Evolutionary conservation across 2,329 filamentous ascomycete genomes (phyloP).

Genomic region (Pseudocercospora eumusae): DNA sequence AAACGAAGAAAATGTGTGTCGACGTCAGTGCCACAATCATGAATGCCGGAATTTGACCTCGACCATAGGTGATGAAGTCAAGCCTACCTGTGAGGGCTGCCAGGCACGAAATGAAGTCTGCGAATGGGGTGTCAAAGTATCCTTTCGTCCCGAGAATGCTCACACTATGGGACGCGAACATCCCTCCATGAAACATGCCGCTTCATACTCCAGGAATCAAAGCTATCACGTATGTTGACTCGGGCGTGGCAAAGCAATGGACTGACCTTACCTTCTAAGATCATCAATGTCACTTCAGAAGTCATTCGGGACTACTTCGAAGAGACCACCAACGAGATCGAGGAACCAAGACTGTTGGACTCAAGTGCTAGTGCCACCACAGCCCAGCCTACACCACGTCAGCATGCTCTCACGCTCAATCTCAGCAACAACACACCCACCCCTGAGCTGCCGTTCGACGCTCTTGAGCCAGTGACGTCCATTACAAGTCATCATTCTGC

Average conservation of each 20-base stretch:
- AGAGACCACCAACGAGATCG: slow-evolving; percentile 24
- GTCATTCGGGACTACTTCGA: slow-evolving; percentile 37
- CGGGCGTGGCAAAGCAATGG: neutral
- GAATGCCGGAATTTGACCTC: neutral
- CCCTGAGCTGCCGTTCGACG: slow-evolving; percentile 12
- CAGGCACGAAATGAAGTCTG: slow-evolving; percentile 35
- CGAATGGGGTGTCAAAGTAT: slow-evolving; percentile 37
- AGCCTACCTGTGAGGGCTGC: slow-evolving; percentile 39
- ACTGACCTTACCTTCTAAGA: slow-evolving; percentile 20
- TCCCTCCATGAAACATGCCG: slow-evolving; percentile 36
- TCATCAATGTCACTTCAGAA: slow-evolving; percentile 38
- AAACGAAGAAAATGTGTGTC: slow-evolving; percentile 38
- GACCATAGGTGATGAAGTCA: slow-evolving; percentile 35
- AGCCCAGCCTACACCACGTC: slow-evolving; percentile 12
- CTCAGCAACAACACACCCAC: neutral
- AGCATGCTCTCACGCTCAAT: slow-evolving; percentile 5
- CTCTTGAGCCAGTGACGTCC: slow-evolving; percentile 9
- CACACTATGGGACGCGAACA: slow-evolving; percentile 35
- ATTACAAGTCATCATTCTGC: slow-evolving; percentile 2
- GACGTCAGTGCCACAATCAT: neutral
- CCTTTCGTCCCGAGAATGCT: slow-evolving; percentile 36
- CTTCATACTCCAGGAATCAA: slow-evolving; percentile 20
- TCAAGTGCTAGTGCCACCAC: slow-evolving; percentile 3
- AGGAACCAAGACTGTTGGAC: slow-evolving; percentile 12
- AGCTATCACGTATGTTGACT: slow-evolving; percentile 23